A percentile compares a stretch with the other conserved stretches of the same genome.
Conservation (phyloP, 148 eudicot genomes). For the Diospyros lotus region DNA sequence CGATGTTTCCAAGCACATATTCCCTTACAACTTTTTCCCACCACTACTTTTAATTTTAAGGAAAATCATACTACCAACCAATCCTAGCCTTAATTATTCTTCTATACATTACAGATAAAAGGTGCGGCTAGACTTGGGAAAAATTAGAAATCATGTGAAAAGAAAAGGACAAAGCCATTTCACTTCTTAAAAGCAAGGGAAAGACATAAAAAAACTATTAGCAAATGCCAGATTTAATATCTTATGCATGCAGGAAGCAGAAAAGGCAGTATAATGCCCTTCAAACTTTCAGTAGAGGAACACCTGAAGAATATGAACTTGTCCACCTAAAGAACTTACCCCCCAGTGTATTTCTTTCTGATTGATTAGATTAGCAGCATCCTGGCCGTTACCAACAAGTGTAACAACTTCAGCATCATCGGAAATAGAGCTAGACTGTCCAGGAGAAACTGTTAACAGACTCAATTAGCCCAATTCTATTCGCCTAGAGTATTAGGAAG, state of each 20-base stretch:
- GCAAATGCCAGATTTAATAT: not conserved
- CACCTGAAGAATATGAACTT: not conserved
- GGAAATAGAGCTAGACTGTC: conserved; percentile 75
- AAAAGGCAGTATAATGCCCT: conserved; percentile 2
- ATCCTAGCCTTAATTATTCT: not conserved
- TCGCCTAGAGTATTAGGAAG: too few species aligned
- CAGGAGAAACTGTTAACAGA: conserved; percentile 68
- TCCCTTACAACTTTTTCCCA: not conserved
- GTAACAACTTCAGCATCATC: conserved; percentile 88
- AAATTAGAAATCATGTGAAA: not conserved
- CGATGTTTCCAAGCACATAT: not conserved
- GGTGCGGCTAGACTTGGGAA: too few species aligned
- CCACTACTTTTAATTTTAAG: not conserved
- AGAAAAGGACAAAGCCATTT: not conserved
- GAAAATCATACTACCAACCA: not conserved
- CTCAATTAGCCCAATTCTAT: conserved; percentile 6
- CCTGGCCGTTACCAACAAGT: conserved; percentile 88
- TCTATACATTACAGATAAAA: not conserved
- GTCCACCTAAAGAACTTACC: conserved; percentile 40
- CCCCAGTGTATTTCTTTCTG: conserved; percentile 99
- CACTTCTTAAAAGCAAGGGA: not conserved
- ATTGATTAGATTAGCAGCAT: conserved; percentile 79
- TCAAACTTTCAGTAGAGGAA: not conserved
- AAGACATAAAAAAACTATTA: not conserved
- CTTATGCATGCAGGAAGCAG: not conserved